These are phyloP conservation scores for Paxillus ammoniavirescens DNA, from an alignment of 768 basidiomycete genomes.

Conservation along the genomic window DNA sequence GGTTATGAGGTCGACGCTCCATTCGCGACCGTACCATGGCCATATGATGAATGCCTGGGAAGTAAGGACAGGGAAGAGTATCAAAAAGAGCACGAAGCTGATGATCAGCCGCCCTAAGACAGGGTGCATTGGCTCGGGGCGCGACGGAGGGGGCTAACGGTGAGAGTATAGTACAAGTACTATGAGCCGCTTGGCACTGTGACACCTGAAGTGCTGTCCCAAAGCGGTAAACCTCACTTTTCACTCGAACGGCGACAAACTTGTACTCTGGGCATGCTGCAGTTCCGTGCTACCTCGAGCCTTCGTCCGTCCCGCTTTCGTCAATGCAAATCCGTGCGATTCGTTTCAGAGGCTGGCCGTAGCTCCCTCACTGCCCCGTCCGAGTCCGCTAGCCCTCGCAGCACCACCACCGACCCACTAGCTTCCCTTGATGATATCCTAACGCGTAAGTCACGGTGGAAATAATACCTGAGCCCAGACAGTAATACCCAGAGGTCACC, in stretches of 20 bases:
- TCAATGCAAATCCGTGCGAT: conserved; percentile 8
- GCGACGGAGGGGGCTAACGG: neutral
- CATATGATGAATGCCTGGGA: conserved; percentile 87
- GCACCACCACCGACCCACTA: neutral
- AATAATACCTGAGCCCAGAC: too few relatives aligned
- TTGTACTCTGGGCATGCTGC: conserved; percentile 17
- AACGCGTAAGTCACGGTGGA: neutral
- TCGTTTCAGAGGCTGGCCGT: conserved; percentile 1
- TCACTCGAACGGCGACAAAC: neutral
- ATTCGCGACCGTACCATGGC: conserved; percentile 85
- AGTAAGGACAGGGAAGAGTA: conserved; percentile 85
- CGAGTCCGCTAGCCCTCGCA: neutral
- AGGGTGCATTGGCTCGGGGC: conserved; percentile 34
- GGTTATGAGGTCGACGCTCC: conserved; percentile 70
- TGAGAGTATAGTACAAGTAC: conserved; percentile 3
- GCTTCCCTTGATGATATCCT: neutral
- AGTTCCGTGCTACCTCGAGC: conserved; percentile 2
- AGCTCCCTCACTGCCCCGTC: neutral
- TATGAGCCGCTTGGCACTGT: neutral
- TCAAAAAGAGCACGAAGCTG: conserved; percentile 65
- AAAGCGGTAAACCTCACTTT: conserved; percentile 2
- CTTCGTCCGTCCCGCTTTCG: neutral
- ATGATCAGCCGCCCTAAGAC: conserved; percentile 64
- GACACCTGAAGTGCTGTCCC: neutral
- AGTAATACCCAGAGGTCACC: too few relatives aligned